phyloP scores from a whole-genome alignment of 305 asterid species.

The Rubia peregrina region DNA sequence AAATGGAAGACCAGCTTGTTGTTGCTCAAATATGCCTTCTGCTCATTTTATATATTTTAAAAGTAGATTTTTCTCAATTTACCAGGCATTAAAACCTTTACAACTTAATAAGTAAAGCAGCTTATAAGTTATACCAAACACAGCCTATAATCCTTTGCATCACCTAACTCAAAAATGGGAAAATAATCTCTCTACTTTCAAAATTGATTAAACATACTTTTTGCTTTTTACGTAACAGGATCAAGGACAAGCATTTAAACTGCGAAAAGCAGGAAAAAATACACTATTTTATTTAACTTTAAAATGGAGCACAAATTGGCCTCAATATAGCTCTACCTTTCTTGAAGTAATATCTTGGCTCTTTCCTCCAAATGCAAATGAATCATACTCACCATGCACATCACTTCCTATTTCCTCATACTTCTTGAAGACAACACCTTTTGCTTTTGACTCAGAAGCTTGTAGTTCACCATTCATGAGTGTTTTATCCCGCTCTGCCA shows the following conservation, averaged over 20 bases:
- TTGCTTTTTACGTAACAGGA: background rate
- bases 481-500: conserved; percentile 40
- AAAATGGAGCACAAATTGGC: conserved; percentile 15
- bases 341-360: conserved; percentile 42
- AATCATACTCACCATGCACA: conserved; percentile 39
- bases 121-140: background rate
- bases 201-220: background rate
- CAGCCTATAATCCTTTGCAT: background rate
- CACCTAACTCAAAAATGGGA: background rate
- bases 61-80: background rate
- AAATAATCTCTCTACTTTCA: background rate
- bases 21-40: background rate
- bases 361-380: conserved; percentile 47
- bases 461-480: conserved; percentile 46
- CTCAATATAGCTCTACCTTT: conserved; percentile 47
- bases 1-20: too few relatives aligned
- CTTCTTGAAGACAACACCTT: conserved; percentile 33
- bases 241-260: background rate
- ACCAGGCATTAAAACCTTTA: background rate
- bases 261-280: background rate
- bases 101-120: background rate
- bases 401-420: conserved; percentile 48
- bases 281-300: background rate
- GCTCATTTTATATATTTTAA: background rate
- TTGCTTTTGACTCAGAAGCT: conserved; percentile 39